phyloP scores from a whole-genome alignment of 495 filamentous ascomycete genomes.

The Saxophila tyrrhenica region DNA sequence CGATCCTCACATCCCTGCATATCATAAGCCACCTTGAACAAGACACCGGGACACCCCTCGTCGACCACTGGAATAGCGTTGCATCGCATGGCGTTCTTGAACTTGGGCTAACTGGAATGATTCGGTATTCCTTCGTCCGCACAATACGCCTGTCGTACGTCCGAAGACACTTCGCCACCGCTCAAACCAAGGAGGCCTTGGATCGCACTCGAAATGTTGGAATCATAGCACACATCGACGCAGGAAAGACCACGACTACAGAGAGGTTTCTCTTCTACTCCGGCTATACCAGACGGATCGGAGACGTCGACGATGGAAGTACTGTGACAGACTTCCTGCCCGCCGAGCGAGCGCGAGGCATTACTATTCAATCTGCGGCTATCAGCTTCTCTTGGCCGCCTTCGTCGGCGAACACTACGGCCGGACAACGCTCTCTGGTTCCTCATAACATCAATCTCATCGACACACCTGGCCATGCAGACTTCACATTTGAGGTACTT shows the following conservation, averaged over 20 bases:
- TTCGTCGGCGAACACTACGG: background rate
- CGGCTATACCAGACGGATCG: constrained; percentile 64
- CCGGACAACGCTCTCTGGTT: background rate
- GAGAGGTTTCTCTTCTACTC: constrained; percentile 99
- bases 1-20: too few relatives aligned
- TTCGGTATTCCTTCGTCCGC: too few relatives aligned
- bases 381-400: constrained; percentile 87
- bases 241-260: constrained; percentile 96
- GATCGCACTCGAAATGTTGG: too few relatives aligned
- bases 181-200: too few relatives aligned
- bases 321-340: constrained; percentile 97
- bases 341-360: constrained; percentile 82
- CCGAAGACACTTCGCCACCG: too few relatives aligned
- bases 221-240: too few relatives aligned
- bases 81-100: too few relatives aligned
- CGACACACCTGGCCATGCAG: constrained; percentile 94
- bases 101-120: too few relatives aligned
- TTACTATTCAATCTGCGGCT: constrained; percentile 95
- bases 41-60: too few relatives aligned
- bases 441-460: constrained; percentile 81
- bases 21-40: too few relatives aligned
- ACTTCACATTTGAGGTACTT: constrained; percentile 96
- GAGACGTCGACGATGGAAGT: constrained; percentile 92
- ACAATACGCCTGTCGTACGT: too few relatives aligned
- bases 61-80: too few relatives aligned